Base-by-base conservation (phyloP, 164 flowering plant genomes). In the Vitis cinerea region DNA sequence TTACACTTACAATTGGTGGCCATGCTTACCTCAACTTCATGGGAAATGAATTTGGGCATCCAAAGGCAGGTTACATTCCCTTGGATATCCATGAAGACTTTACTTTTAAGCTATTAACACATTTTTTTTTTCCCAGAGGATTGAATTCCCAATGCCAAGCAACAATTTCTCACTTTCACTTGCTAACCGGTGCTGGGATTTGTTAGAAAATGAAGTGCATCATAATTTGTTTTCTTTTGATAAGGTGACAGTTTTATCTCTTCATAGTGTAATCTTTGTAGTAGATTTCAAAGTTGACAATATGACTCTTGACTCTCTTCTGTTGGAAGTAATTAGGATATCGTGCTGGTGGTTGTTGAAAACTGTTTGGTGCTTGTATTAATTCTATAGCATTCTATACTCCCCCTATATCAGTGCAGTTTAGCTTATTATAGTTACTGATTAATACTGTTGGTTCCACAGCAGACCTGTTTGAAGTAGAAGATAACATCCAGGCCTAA, bases 41-140 rank as follows among this genome's bases (percentile, higher is more conserved):
- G 94, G 99, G 99, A 60, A 95, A 93, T 81, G 99, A 95, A 78
- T 95, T 91, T 82, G 98, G 94, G 70, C 98, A 95, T 77, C 99
- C 97, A 63, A 79, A 88, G 86, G 99, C 90, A 59, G 73, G 78
- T 11, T 61, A 72, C 50, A 8, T 67, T 52, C 59, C 31, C 49
- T 62, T 13, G 12, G 59, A 29, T 62, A 53, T 44, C 17, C 6
- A 8, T 49, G 52, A 27, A 55, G 31, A 8, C 59, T 71, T 49
- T 50, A 56, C 44, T 60, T 69, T 48, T 49, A 53, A 64, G 52
- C 66, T 52, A 74, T 71, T 67, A 56, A 67, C 74, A 30, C 66
- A 55, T 69, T 48, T 67, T 13, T 44, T 71, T 59, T 73, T 30
- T 66, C 29, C 31, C 78, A 95, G 99, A 86, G 93, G 65, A 87